phyloP scores from a whole-genome alignment of 805 yeast species.

The Sugiyamaella lignohabitans region DNA sequence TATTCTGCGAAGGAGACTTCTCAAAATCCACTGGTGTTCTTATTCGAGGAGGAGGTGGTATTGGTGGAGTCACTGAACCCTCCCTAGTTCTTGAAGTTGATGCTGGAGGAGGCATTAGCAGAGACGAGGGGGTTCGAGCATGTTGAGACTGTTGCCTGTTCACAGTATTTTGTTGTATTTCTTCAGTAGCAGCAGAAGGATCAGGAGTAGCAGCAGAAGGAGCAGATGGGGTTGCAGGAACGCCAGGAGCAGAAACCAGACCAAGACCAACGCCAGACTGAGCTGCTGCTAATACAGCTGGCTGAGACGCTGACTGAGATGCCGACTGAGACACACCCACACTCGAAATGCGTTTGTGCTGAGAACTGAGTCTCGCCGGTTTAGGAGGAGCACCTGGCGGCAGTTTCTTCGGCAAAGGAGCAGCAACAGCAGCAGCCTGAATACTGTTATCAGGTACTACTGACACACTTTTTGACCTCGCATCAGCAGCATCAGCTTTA shows the following conservation, averaged over 20 bases:
- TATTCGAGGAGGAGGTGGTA: conserved; percentile 3
- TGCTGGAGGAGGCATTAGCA: conserved; percentile 12
- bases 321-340: conserved; percentile 1
- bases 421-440: not conserved
- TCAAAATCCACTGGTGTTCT: conserved; percentile 1
- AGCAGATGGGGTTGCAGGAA: not conserved
- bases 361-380: conserved; percentile 14
- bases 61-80: conserved; percentile 2
- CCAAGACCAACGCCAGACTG: too few species aligned
- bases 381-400: conserved; percentile 14
- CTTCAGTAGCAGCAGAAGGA: too few species aligned
- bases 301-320: conserved; percentile 7
- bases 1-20: not conserved
- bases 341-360: not conserved
- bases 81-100: conserved; percentile 1
- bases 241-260: not conserved
- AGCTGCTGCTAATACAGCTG: too few species aligned
- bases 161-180: not conserved
- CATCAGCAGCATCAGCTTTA: not conserved
- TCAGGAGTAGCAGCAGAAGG: conserved; percentile 3
- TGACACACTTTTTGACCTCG: conserved; percentile 1
- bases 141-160: not conserved
- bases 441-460: not conserved
- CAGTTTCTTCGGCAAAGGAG: conserved; percentile 4
- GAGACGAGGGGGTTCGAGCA: not conserved